Evolutionary conservation across 2,329 filamentous ascomycete genomes (phyloP), one percentile per base, ranked within the genome.

Genomic region (Lecanicillium sp.): DNA sequence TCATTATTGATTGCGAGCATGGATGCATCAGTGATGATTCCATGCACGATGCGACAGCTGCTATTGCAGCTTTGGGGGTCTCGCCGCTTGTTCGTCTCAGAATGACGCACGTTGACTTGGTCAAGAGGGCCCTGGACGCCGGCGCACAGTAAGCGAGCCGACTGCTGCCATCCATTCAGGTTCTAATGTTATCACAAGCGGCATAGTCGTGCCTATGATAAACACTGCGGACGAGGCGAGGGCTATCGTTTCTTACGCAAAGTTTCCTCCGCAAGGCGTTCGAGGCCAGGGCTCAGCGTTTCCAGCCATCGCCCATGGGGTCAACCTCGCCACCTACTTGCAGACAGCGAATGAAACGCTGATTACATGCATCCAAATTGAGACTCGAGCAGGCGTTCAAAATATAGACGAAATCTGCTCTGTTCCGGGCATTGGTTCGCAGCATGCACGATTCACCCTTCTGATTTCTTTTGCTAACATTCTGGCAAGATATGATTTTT

Each of bases 1-100:
- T 77, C 38, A 70, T 74, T 41, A 63, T 73, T 42, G 72, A 72
- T 51, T 69, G 69, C 43, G 70, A 69, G 51, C 70, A 73, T 53
- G 70, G 70, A 12, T 65, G 64, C 53, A 66, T 72, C 50, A 60
- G 63, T 19, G 60, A 72, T 53, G 63, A 65, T 39, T 57, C 64
- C 11, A 72, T 71, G 70, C 64, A 73, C 57, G 70, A 72, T 56
- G 65, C 67, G 2, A 67, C 71, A 7, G 65, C 67, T n/a, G 72
- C 68, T 8, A 69, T 71, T 33, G 55, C 68, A 24, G 62, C 64
- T 2, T 57, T 65, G 15, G 66, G 66, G 4, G 67, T 67, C 4
- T 70, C 67, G 3, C 68, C 68, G 8, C 54, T 71, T n/a, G 61
- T 70, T 36, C 66, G 67, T 44, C 59, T 70, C 30, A 58, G 61